A percentile compares a stretch with the other conserved stretches of the same genome.
These are phyloP conservation scores for Trichoderma sp. DNA, from an alignment of 2,329 filamentous ascomycete species.

Conservation along the genomic window DNA sequence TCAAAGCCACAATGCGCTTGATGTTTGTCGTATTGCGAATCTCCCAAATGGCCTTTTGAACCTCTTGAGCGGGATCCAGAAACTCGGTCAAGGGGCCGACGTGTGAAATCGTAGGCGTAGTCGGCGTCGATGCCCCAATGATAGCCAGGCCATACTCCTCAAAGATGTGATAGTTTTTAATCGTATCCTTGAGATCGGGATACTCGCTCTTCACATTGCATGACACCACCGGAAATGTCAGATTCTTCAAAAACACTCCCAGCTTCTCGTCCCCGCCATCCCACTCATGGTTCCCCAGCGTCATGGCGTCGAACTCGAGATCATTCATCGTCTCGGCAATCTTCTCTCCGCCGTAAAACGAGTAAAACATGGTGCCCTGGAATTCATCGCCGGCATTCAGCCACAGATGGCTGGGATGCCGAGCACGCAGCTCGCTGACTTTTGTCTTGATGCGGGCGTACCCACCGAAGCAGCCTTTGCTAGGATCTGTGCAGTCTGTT, in stretches of 20 bases:
- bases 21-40: conserved; percentile 64
- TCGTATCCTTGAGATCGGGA: conserved; percentile 59
- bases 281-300: conserved; percentile 67
- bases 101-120: conserved; percentile 59
- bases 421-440: conserved; percentile 57
- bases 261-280: conserved; percentile 65
- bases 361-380: conserved; percentile 68
- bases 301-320: conserved; percentile 68
- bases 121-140: conserved; percentile 65
- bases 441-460: conserved; percentile 65
- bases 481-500: conserved; percentile 59
- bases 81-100: conserved; percentile 61
- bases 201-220: conserved; percentile 65
- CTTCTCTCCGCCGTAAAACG: conserved; percentile 67
- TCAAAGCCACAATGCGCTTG: conserved; percentile 65
- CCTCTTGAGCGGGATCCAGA: conserved; percentile 56
- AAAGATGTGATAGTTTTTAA: conserved; percentile 67
- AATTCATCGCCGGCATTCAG: conserved; percentile 71
- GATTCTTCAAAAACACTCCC: conserved; percentile 61
- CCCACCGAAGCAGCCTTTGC: conserved; percentile 63
- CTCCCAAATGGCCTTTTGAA: conserved; percentile 63
- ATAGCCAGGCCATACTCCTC: conserved; percentile 61
- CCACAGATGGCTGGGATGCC: conserved; percentile 62
- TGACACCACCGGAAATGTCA: conserved; percentile 65
- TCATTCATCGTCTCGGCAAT: conserved; percentile 67